Evolutionary conservation across 805 yeast genomes (phyloP).

Genomic region (Starmera caribaea): DNA sequence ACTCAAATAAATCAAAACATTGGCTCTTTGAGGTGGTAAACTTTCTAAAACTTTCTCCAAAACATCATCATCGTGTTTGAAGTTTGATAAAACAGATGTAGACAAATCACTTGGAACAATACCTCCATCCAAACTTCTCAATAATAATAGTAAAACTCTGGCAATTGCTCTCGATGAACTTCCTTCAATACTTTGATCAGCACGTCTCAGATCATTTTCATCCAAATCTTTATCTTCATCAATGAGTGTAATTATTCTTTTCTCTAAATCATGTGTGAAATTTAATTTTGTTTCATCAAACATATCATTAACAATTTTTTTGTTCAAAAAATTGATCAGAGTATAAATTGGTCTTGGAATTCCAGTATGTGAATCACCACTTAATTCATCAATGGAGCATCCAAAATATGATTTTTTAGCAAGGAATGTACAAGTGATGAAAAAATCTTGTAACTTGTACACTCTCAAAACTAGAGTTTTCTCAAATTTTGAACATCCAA

Average conservation of each 20-base stretch:
- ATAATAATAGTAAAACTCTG: conserved; percentile 18
- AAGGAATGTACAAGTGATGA: conserved; percentile 18
- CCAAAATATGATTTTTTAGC: conserved; percentile 21
- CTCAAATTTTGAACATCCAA: conserved; percentile 16
- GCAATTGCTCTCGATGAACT: conserved; percentile 17
- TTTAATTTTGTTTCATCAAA: conserved; percentile 14
- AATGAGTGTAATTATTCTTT: conserved; percentile 11
- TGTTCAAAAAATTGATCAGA: conserved; percentile 19
- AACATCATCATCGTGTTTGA: conserved; percentile 18
- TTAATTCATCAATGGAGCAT: conserved; percentile 21
- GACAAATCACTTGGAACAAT: conserved; percentile 26
- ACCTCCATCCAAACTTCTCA: conserved; percentile 29
- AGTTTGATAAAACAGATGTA: conserved; percentile 13
- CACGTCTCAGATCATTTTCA: conserved; percentile 5
- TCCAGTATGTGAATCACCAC: conserved; percentile 15
- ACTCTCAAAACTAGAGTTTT: conserved; percentile 19
- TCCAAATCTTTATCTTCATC: conserved; percentile 15
- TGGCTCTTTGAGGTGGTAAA: conserved; percentile 31
- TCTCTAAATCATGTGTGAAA: conserved; percentile 15
- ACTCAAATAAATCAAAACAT: conserved; percentile 29
- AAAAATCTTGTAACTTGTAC: conserved; percentile 21
- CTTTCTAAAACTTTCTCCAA: conserved; percentile 26
- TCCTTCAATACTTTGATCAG: conserved; percentile 11
- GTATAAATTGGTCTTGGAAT: conserved; percentile 23
- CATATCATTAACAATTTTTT: conserved; percentile 16